phyloP scores from a whole-genome alignment of 805 yeast species.

The Ogataea glucozyma region DNA sequence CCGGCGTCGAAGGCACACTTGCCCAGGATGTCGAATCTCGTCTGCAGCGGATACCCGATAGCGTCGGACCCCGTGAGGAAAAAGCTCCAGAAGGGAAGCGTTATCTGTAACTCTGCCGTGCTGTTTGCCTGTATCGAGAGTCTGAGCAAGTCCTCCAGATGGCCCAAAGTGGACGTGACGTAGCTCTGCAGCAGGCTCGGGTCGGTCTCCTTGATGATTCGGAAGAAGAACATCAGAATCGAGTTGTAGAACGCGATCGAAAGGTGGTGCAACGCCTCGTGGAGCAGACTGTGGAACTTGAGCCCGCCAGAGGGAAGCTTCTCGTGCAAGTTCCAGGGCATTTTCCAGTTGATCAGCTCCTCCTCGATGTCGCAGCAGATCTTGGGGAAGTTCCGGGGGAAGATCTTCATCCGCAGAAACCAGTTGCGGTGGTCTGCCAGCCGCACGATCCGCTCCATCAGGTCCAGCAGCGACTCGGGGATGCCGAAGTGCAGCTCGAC shows the following conservation, averaged over 20 bases:
- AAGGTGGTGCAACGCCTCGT: conserved; percentile 42
- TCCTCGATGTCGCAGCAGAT: conserved; percentile 58
- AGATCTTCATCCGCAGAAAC: conserved; percentile 41
- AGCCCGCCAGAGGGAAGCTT: conserved; percentile 19
- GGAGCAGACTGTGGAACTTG: conserved; percentile 39
- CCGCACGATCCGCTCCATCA: conserved; percentile 47
- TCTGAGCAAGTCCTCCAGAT: conserved; percentile 34
- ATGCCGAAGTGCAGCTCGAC: conserved; percentile 49
- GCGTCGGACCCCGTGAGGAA: conserved; percentile 47
- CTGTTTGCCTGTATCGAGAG: conserved; percentile 23
- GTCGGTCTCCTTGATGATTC: conserved; percentile 46
- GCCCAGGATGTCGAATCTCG: conserved; percentile 35
- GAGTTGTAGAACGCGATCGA: conserved; percentile 44
- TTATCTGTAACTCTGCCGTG: conserved; percentile 29
- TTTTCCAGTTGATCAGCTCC: conserved; percentile 46
- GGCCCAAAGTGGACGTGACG: conserved; percentile 37
- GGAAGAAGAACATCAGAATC: conserved; percentile 43
- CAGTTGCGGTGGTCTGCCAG: conserved; percentile 54
- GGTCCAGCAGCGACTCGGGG: conserved; percentile 46
- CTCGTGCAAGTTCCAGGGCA: conserved; percentile 45
- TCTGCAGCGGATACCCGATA: conserved; percentile 32
- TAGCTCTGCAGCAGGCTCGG: conserved; percentile 38
- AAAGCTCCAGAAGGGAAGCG: conserved; percentile 51
- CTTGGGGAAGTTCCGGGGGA: conserved; percentile 56
- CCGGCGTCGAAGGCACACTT: conserved; percentile 38